These are phyloP conservation scores for Singerocomus inundabilis DNA, from an alignment of 1,284 basidiomycete genomes.

Conservation along the genomic window DNA sequence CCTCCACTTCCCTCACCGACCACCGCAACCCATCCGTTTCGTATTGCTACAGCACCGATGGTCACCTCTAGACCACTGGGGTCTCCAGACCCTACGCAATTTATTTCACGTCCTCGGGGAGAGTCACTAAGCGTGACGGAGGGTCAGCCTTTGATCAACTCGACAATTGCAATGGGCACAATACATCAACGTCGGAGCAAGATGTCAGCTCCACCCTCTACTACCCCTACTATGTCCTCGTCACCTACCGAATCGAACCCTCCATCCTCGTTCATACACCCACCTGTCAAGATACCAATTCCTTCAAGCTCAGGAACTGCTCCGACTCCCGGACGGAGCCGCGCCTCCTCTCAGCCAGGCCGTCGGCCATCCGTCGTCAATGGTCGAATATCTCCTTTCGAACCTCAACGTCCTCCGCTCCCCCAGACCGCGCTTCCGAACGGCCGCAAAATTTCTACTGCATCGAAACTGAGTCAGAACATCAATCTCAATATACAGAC, in stretches of 20 bases:
- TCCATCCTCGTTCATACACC: conserved; percentile 44
- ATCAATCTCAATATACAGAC: conserved; percentile 37
- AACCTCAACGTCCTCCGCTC: conserved; percentile 48
- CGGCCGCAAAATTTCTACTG: conserved; percentile 58
- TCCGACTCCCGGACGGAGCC: conserved; percentile 44
- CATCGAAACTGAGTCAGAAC: conserved; percentile 54
- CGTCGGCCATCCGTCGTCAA: conserved; percentile 56
- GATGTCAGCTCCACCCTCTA: conserved; percentile 53
- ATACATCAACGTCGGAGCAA: conserved; percentile 69
- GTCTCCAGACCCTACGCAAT: conserved; percentile 43
- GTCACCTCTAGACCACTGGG: conserved; percentile 39
- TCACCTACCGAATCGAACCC: conserved; percentile 58
- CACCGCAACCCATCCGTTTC: conserved; percentile 28
- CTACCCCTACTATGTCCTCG: conserved; percentile 42
- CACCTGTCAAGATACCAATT: conserved; percentile 40
- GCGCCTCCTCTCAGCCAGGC: conserved; percentile 70
- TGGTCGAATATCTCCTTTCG: conserved; percentile 47
- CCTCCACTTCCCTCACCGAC: conserved; percentile 61
- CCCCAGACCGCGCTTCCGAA: conserved; percentile 41
- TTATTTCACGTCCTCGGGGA: conserved; percentile 48
- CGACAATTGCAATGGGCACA: conserved; percentile 59
- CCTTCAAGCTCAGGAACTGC: conserved; percentile 37
- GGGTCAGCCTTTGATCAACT: conserved; percentile 50
- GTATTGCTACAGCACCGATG: conserved; percentile 31
- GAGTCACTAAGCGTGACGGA: conserved; percentile 30